Percentiles rank a stretch among this genome's conserved stretches.
Evolutionary conservation across 164 flowering plant genomes (phyloP).

Genomic region (Akebia trifoliata): DNA sequence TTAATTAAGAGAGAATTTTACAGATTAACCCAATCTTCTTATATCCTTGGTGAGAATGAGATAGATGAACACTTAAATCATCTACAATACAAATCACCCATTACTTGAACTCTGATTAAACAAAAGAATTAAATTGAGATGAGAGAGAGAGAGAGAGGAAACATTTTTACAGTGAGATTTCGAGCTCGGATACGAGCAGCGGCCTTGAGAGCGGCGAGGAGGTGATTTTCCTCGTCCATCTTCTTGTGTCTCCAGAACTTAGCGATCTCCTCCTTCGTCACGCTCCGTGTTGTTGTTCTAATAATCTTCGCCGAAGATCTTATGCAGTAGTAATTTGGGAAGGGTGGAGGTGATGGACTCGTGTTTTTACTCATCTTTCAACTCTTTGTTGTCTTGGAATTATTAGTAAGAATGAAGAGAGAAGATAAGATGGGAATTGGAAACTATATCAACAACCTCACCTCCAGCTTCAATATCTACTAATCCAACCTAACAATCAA

Average conservation of each 20-base stretch:
- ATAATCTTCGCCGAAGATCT: background rate
- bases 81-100: no score
- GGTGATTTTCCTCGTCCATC: constrained; percentile 67
- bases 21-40: no score
- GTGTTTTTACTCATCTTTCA: constrained; percentile 1
- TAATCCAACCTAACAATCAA: constrained; percentile 49
- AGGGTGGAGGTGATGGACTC: constrained; percentile 21
- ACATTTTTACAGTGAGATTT: constrained; percentile 57
- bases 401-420: no score
- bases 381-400: constrained; percentile 4
- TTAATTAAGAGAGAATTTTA: no score
- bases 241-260: constrained; percentile 64
- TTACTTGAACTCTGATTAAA: no score
- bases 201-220: constrained; percentile 68
- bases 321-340: constrained; percentile 22
- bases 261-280: constrained; percentile 66
- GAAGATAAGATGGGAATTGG: no score
- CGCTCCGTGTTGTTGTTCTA: constrained; percentile 21
- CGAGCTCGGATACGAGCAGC: constrained; percentile 68
- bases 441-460: background rate
- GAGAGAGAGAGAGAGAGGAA: no score
- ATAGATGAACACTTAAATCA: no score
- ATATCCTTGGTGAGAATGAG: no score
- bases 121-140: no score
- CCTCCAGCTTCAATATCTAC: constrained; percentile 23